Base-by-base conservation (phyloP, 305 asterid species). In the Galium porrigens region DNA sequence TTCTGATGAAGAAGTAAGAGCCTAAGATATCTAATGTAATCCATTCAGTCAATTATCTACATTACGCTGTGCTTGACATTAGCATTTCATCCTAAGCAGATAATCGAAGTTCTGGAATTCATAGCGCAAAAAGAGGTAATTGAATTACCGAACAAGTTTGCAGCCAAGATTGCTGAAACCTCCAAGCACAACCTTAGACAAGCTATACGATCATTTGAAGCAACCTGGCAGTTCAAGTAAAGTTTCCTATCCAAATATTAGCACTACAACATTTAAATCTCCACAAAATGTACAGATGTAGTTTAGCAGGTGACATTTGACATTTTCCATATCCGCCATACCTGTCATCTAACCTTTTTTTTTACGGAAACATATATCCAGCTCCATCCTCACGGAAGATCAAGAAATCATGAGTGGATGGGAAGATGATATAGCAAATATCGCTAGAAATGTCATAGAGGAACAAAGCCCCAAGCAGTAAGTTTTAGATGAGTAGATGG, bases 391-490 rank as follows among this genome's bases (percentile, higher is more conserved):
- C 71, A 69, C 65, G 48, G 95, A 85, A 73, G 85, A 80, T 74
- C 87, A 77, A 73, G 85, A 75, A 68, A 85, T 87, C 79, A 80
- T 82, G 83, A 84, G 82, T 1, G 94, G 95, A 33, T 89, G 96
- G 95, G 96, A 89, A 81, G 89, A 87, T 64, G 86, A 85, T 75
- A 85, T 89, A 58, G 91, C 90, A 10, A 70, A 75, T 42, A 81
- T 85, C 62, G 96, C 96, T 34, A 84, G 60, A 69, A 84, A 75
- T 44, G 86, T 89, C 62, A 78, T 89, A 57, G 79, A 82, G 68
- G 91, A 89, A 74, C 97, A 89, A 78, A 89, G 89, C 82, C 95
- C 97, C 62, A 82, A 67, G 78, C 95, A 85, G 95, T 89, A 74
- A 83, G 95, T 77, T 62, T 49, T 36, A 51, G 36, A 57, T 29